Base-by-base conservation (phyloP, 441 rosid genomes). In the Gossypium davidsonii region DNA sequence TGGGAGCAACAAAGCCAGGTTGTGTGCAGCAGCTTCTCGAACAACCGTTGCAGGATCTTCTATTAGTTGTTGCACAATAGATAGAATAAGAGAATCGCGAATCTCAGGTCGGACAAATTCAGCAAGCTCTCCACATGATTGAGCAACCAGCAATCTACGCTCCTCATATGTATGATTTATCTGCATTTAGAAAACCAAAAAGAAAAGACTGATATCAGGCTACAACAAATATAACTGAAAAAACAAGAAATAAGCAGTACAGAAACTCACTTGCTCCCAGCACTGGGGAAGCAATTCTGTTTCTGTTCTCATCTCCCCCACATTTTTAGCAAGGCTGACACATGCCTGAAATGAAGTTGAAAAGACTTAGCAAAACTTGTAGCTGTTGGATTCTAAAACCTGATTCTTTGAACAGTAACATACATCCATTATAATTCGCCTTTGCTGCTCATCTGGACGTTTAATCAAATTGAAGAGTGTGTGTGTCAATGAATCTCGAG, bases 231-330 rank as follows among this genome's bases (percentile, higher is more conserved):
- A 23, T 26, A 70, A 57, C 71, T 8, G 39, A 39, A 57, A 48
- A 74, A 73, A 72, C 25, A 21, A 26, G 66, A 72, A 60, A 67
- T 49, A 48, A 67, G 34, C 17, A 74, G 60, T 60, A 58, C 42
- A 55, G 71, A 65, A 73, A 81, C 89, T 86, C 79, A 92, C 99
- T 83, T 95, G 98, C 86, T 95, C 99, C 99, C 98, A 95, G 78
- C 99, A 95, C 86, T 95, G 97, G 51, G 97, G 99, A 78, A 95
- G 99, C 78, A 95, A 87, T 73, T 92, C 99, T 61, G 96, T 91
- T 84, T 95, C 99, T 74, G 98, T 95, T 83, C 98, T 89, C 98
- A 91, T 95, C 83, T 95, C 91, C 67, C 99, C 99, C 66, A 95
- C 99, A 85, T 90, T 95, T 86, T 82, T 89, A 46, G 99, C 90